A percentile compares a stretch with the other conserved stretches of the same genome.
These are phyloP conservation scores for Symbiotaphrina buchneri DNA, from an alignment of 495 filamentous ascomycete species.

Conservation along the genomic window DNA sequence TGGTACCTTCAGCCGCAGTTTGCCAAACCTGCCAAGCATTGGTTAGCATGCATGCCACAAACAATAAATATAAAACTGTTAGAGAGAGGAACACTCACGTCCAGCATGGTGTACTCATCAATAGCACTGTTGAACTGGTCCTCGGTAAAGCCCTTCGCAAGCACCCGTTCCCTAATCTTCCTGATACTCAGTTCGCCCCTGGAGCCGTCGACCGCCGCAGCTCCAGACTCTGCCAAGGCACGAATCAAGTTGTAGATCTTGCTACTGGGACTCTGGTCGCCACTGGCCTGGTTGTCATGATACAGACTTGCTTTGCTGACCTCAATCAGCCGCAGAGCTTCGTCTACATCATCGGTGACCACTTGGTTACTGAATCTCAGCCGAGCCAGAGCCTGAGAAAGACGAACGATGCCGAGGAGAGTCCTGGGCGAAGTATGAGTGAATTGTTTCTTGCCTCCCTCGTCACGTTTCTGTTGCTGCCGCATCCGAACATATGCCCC, in stretches of 20 bases:
- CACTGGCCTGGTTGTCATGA: constrained; percentile 32
- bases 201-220: constrained; percentile 38
- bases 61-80: too few species aligned
- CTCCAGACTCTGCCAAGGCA: constrained; percentile 58
- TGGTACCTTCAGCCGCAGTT: constrained; percentile 64
- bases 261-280: constrained; percentile 59
- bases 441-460: constrained; percentile 73
- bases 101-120: constrained; percentile 68
- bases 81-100: constrained; percentile 39
- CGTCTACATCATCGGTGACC: constrained; percentile 82
- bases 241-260: constrained; percentile 90
- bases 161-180: constrained; percentile 67
- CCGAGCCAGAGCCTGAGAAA: constrained; percentile 87
- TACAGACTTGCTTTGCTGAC: constrained; percentile 76
- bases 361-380: constrained; percentile 69
- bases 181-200: constrained; percentile 64
- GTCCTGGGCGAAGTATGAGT: constrained; percentile 85
- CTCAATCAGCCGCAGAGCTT: constrained; percentile 75
- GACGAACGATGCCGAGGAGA: constrained; percentile 72
- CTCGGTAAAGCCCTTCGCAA: constrained; percentile 91
- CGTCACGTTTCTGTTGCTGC: constrained; percentile 68
- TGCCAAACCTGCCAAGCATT: constrained; percentile 66
- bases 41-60: too few species aligned
- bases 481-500: constrained; percentile 88
- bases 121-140: constrained; percentile 72